A percentile compares a stretch with the other conserved stretches of the same genome.
These are phyloP conservation scores for Leishmania guyanensis DNA, from an alignment of 208 protist genomes.

Conservation along the genomic window DNA sequence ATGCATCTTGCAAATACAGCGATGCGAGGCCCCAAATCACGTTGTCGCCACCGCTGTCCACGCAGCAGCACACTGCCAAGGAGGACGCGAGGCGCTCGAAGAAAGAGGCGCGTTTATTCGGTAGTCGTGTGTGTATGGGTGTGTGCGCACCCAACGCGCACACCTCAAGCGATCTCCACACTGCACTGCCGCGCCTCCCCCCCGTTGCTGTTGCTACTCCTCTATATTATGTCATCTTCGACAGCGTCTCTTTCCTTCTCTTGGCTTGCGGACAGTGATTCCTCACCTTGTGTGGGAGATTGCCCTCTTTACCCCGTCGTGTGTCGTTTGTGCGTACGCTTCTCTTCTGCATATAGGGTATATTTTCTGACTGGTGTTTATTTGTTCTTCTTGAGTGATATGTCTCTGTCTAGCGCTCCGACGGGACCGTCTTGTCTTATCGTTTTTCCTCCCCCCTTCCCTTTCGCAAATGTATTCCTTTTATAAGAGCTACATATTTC, in stretches of 20 bases:
- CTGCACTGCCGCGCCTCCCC: too few species aligned
- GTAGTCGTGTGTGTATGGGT: too few species aligned
- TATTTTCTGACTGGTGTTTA: neutral
- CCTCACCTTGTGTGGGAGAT: too few species aligned
- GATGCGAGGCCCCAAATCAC: neutral
- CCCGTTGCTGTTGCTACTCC: neutral
- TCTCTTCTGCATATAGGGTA: neutral
- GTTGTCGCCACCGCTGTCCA: neutral
- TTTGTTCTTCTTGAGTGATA: neutral
- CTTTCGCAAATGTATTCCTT: neutral
- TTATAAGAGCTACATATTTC: neutral
- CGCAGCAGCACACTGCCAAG: neutral
- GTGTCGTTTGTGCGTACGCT: neutral
- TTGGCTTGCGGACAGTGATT: neutral
- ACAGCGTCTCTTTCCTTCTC: neutral
- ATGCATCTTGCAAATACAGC: neutral
- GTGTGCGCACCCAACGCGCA: too few species aligned
- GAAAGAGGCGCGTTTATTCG: neutral
- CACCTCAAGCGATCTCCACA: too few species aligned
- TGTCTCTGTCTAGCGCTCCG: neutral
- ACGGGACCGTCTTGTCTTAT: neutral
- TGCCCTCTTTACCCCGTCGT: neutral
- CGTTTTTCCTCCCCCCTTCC: neutral
- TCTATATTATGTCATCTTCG: neutral
- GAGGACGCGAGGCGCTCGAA: neutral